A percentile compares a stretch with the other conserved stretches of the same genome.
Conservation (phyloP, 2,329 filamentous ascomycete genomes). For the Mariannaea elegans region DNA sequence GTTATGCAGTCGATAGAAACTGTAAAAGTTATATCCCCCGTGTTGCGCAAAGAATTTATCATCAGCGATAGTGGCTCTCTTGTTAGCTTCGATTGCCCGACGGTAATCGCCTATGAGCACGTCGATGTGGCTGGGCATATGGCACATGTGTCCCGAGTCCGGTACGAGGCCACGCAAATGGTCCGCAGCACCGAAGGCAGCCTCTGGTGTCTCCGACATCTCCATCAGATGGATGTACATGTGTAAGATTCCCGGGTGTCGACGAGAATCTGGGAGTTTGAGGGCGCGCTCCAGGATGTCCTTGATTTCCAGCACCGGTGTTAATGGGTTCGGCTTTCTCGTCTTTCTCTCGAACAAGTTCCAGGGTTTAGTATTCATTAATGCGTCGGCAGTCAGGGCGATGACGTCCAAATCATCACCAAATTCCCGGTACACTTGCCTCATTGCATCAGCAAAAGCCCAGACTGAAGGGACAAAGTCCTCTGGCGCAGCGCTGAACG, state of each 20-base stretch:
- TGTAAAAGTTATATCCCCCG: slow-evolving; percentile 77
- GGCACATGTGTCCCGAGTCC: slow-evolving; percentile 74
- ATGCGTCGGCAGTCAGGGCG: slow-evolving; percentile 51
- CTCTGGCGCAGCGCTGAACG: slow-evolving; percentile 45
- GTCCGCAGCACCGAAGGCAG: slow-evolving; percentile 68
- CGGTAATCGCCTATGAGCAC: slow-evolving; percentile 74
- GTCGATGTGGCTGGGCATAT: slow-evolving; percentile 83
- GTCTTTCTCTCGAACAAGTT: slow-evolving; percentile 53
- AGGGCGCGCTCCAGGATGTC: slow-evolving; percentile 56
- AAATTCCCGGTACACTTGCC: slow-evolving; percentile 44
- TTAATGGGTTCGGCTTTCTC: slow-evolving; percentile 37
- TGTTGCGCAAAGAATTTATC: slow-evolving; percentile 68
- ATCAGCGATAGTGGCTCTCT: slow-evolving; percentile 72
- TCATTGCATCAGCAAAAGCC: slow-evolving; percentile 52
- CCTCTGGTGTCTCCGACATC: slow-evolving; percentile 74
- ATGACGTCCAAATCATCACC: slow-evolving; percentile 52
- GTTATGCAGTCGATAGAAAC: slow-evolving; percentile 78
- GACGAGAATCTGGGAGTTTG: slow-evolving; percentile 41
- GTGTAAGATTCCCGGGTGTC: slow-evolving; percentile 80
- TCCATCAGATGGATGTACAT: slow-evolving; percentile 83
- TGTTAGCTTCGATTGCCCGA: slow-evolving; percentile 72
- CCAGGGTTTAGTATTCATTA: slow-evolving; percentile 60
- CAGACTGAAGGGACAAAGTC: slow-evolving; percentile 56
- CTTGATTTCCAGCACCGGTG: slow-evolving; percentile 42
- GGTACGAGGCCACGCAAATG: slow-evolving; percentile 71